Conservation (phyloP, 2,329 filamentous ascomycete genomes). For the Fusarium aywerte region DNA sequence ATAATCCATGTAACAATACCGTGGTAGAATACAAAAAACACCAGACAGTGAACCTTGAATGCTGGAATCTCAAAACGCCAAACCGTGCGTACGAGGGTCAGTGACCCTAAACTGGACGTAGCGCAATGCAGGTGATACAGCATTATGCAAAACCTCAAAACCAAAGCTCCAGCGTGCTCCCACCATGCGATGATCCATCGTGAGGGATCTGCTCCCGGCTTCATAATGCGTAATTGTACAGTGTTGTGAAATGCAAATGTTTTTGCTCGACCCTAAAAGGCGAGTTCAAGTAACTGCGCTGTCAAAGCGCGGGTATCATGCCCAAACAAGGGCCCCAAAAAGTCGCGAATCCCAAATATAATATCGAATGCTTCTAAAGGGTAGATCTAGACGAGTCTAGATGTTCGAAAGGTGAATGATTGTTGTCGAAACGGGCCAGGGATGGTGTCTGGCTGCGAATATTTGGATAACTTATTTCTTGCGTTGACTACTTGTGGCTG, state of each 20-base stretch:
- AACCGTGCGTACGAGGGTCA: conserved; percentile 27
- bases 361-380: conserved; percentile 27
- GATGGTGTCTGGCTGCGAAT: neutral
- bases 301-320: conserved; percentile 48
- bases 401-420: conserved; percentile 11
- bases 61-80: conserved; percentile 39
- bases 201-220: conserved; percentile 33
- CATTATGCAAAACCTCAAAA: conserved; percentile 37
- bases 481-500: conserved; percentile 62
- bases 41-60: conserved; percentile 34
- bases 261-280: conserved; percentile 20
- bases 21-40: conserved; percentile 35
- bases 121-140: conserved; percentile 35
- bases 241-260: conserved; percentile 28
- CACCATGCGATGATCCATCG: conserved; percentile 37
- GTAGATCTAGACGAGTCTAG: conserved; percentile 16
- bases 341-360: conserved; percentile 36
- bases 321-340: conserved; percentile 42
- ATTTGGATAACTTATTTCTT: conserved; percentile 59
- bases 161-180: conserved; percentile 40
- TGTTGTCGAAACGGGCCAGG: neutral
- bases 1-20: conserved; percentile 32
- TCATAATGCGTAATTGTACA: conserved; percentile 48
- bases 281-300: conserved; percentile 38
- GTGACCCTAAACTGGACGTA: conserved; percentile 6